A percentile compares a stretch with the other conserved stretches of the same genome.
phyloP scores from a whole-genome alignment of 202 grass and related monocot species.

The Panicum hallii region DNA sequence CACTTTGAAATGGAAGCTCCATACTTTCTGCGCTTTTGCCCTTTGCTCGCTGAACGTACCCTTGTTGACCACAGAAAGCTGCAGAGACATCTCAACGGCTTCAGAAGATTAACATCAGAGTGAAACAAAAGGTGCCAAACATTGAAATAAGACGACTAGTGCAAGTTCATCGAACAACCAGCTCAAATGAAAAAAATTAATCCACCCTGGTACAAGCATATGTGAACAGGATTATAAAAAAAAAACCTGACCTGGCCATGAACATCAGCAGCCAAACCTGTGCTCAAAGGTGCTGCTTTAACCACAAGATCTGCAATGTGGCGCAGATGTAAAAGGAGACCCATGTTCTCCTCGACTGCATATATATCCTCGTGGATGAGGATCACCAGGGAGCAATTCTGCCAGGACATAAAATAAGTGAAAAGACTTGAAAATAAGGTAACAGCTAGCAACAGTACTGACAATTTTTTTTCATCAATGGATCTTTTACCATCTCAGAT shows the following conservation, averaged over 20 bases:
- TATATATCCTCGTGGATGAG: constrained; percentile 87
- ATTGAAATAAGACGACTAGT: neutral
- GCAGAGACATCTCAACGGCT: constrained; percentile 35
- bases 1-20: constrained; percentile 87
- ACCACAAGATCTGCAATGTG: constrained; percentile 76
- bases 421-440: neutral
- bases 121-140: neutral
- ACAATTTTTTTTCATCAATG: neutral
- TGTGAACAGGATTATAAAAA: neutral
- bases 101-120: constrained; percentile 1
- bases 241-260: constrained; percentile 78
- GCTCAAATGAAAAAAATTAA: constrained; percentile 17
- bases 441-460: constrained; percentile 12
- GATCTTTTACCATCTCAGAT: constrained; percentile 70
- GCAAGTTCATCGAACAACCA: constrained; percentile 6
- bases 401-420: constrained; percentile 28
- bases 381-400: constrained; percentile 81
- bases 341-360: constrained; percentile 56
- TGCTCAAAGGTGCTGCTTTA: constrained; percentile 70
- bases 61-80: constrained; percentile 80
- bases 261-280: constrained; percentile 88
- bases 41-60: constrained; percentile 38
- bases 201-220: constrained; percentile 13
- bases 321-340: constrained; percentile 67
- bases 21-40: constrained; percentile 53